Conservation (phyloP, 139 green algal species). For the Coelastrella sp. region DNA sequence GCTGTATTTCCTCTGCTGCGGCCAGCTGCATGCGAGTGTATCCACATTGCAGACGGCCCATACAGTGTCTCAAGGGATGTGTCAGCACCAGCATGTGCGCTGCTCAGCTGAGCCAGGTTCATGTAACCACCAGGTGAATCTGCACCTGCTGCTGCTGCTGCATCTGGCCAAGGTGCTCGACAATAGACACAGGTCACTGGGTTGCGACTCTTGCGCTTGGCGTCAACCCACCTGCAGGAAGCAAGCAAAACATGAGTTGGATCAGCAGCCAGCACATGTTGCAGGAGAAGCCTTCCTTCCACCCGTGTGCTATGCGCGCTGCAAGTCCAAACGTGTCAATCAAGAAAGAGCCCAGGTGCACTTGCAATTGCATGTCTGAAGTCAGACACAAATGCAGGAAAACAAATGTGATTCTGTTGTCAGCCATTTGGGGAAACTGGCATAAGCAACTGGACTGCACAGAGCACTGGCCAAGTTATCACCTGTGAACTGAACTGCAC, state of each 20-base stretch:
- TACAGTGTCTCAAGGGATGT: slow-evolving; percentile 52
- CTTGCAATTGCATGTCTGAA: too few species aligned
- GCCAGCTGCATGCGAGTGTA: neutral
- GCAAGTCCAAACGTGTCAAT: too few species aligned
- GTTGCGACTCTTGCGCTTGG: slow-evolving; percentile 26
- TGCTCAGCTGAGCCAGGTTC: slow-evolving; percentile 52
- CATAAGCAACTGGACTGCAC: too few species aligned
- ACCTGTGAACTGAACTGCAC: too few species aligned
- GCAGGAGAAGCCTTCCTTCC: too few species aligned
- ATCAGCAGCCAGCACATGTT: too few species aligned
- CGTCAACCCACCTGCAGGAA: slow-evolving; percentile 45
- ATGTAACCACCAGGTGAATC: slow-evolving; percentile 32
- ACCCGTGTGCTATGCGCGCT: too few species aligned
- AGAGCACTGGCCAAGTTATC: too few species aligned
- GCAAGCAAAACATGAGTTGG: neutral
- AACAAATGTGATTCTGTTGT: too few species aligned
- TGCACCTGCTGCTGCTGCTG: neutral
- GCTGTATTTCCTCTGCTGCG: neutral
- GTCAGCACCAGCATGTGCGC: slow-evolving; percentile 1
- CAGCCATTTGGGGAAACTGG: too few species aligned
- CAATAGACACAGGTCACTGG: slow-evolving; percentile 64
- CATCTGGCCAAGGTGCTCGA: slow-evolving; percentile 52
- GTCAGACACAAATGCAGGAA: too few species aligned
- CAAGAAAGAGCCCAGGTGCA: too few species aligned
- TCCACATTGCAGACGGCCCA: slow-evolving; percentile 31